Percentiles rank a stretch among this genome's conserved stretches.
Evolutionary conservation across 2,329 filamentous ascomycete species (phyloP).

Genomic region (Fonsecaea erecta): DNA sequence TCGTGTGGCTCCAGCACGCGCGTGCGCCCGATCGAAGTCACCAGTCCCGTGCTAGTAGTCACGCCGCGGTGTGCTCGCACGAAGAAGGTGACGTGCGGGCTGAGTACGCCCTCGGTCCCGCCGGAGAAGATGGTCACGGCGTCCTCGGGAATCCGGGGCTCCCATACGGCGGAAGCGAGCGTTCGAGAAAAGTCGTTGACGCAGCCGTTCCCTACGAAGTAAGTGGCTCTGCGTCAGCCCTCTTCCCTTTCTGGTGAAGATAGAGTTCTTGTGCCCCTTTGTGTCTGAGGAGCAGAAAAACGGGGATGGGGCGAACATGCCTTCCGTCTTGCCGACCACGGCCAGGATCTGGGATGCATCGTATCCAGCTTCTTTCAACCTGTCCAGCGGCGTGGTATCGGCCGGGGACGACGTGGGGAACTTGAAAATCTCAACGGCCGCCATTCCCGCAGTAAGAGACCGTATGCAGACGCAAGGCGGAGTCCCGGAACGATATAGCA

Average conservation of each 20-base stretch:
- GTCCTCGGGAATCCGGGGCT: slow-evolving; percentile 39
- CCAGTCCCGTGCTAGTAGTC: slow-evolving; percentile 34
- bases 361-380: slow-evolving; percentile 41
- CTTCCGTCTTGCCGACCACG: slow-evolving; percentile 44
- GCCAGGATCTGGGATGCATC: slow-evolving; percentile 39
- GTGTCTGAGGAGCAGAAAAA: not conserved
- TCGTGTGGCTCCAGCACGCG: slow-evolving; percentile 39
- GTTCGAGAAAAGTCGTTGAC: slow-evolving; percentile 45
- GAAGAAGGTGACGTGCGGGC: slow-evolving; percentile 43
- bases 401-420: slow-evolving; percentile 42
- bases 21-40: slow-evolving; percentile 40
- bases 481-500: too few relatives aligned
- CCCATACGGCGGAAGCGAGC: slow-evolving; percentile 42
- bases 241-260: not conserved
- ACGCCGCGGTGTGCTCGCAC: slow-evolving; percentile 21
- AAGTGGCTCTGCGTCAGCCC: too few relatives aligned
- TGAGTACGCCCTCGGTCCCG: slow-evolving; percentile 43
- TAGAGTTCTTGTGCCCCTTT: not conserved
- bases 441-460: too few relatives aligned
- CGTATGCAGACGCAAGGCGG: too few relatives aligned
- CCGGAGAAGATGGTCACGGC: slow-evolving; percentile 44
- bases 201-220: slow-evolving; percentile 42
- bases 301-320: slow-evolving; percentile 19
- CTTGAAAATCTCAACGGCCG: slow-evolving; percentile 41
- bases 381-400: slow-evolving; percentile 39